phyloP scores from a whole-genome alignment of 768 basidiomycete genomes.

The Naganishia onofrii region DNA sequence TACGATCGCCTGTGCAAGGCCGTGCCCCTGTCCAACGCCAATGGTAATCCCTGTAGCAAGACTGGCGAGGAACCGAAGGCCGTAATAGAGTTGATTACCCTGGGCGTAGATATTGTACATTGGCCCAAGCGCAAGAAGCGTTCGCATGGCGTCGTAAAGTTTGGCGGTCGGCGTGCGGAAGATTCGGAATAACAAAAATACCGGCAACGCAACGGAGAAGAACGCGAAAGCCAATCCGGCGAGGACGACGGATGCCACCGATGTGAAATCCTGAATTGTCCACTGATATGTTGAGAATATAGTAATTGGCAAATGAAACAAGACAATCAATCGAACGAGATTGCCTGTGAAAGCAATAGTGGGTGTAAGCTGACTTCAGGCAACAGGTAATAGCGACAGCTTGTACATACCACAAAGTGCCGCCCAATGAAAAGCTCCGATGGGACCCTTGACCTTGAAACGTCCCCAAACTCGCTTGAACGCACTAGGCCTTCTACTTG shows the following conservation, averaged over 20 bases:
- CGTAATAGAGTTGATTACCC: slow-evolving; percentile 83
- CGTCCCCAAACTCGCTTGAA: slow-evolving; percentile 49
- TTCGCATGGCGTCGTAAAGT: slow-evolving; percentile 90
- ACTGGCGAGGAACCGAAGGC: slow-evolving; percentile 75
- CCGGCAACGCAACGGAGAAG: slow-evolving; percentile 74
- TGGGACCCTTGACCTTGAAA: slow-evolving; percentile 49
- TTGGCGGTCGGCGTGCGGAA: slow-evolving; percentile 78
- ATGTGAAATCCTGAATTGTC: slow-evolving; percentile 60
- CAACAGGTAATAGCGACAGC: too few relatives aligned
- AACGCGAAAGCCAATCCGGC: slow-evolving; percentile 76
- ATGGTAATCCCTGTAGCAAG: slow-evolving; percentile 77
- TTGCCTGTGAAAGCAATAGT: slow-evolving; percentile 60
- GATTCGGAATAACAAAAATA: slow-evolving; percentile 72
- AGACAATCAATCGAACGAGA: slow-evolving; percentile 79
- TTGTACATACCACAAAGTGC: slow-evolving; percentile 41
- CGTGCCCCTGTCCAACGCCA: slow-evolving; percentile 83
- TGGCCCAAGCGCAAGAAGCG: slow-evolving; percentile 82
- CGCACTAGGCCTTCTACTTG: slow-evolving; percentile 5
- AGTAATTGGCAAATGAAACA: slow-evolving; percentile 93
- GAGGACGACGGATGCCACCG: slow-evolving; percentile 66
- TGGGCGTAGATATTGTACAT: slow-evolving; percentile 93
- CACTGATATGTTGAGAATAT: slow-evolving; percentile 87
- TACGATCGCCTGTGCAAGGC: slow-evolving; percentile 85
- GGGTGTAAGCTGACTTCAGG: not conserved
- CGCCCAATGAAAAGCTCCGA: slow-evolving; percentile 51